Percentiles rank a stretch among this genome's conserved stretches.
These are phyloP conservation scores for Stemphylium vesicarium DNA, from an alignment of 2,329 filamentous ascomycete genomes.

Conservation along the genomic window DNA sequence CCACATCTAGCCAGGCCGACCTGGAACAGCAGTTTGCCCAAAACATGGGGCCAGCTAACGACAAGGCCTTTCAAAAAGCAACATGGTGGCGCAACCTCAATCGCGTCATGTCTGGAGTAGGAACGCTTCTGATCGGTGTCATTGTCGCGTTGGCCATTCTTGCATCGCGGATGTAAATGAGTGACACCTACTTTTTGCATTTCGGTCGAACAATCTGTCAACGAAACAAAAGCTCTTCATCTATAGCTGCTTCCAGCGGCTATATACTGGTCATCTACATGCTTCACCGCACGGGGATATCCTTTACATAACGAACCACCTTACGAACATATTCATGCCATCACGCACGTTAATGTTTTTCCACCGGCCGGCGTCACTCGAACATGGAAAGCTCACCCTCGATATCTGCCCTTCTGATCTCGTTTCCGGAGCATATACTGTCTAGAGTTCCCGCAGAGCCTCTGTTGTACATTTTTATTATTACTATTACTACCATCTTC, in stretches of 20 bases:
- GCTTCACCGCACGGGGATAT: slow-evolving; percentile 14
- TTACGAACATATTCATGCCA: slow-evolving; percentile 33
- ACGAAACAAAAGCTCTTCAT: slow-evolving; percentile 7
- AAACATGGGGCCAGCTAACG: slow-evolving; percentile 53
- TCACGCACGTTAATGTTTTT: slow-evolving; percentile 42
- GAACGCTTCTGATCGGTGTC: slow-evolving; percentile 61
- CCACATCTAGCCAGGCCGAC: slow-evolving; percentile 43
- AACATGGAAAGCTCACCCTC: slow-evolving; percentile 27
- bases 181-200: slow-evolving; percentile 11
- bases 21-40: slow-evolving; percentile 54
- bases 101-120: slow-evolving; percentile 65
- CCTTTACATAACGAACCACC: slow-evolving; percentile 29
- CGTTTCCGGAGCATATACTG: slow-evolving; percentile 25
- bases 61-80: slow-evolving; percentile 63
- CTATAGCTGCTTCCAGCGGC: neutral
- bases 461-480: slow-evolving; percentile 31
- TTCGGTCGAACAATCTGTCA: slow-evolving; percentile 1
- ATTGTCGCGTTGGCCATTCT: slow-evolving; percentile 52
- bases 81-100: slow-evolving; percentile 70
- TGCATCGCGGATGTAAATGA: slow-evolving; percentile 42
- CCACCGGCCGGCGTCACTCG: slow-evolving; percentile 26
- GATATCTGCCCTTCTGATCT: slow-evolving; percentile 19
- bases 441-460: slow-evolving; percentile 23
- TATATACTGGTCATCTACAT: slow-evolving; percentile 1
- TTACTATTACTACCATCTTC: slow-evolving; percentile 24